Evolutionary conservation across 352 stramenopile species (phyloP), one percentile per base, ranked within the genome.

Genomic region (Phytophthora syringae): DNA sequence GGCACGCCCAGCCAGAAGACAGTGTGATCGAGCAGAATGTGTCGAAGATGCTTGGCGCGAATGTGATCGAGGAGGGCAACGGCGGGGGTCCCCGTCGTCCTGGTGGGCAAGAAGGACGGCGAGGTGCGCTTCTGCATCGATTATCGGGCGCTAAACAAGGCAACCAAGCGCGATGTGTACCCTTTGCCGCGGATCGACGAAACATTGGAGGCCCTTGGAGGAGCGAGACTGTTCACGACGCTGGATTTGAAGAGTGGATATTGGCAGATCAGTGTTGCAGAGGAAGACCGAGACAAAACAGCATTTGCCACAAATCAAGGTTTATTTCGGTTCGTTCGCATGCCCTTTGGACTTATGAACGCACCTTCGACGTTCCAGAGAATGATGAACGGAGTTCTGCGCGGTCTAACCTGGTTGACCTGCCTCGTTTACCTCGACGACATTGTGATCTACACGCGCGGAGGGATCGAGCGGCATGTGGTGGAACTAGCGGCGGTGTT

Each of bases 341-440:
- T 73, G 58, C 53, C n/a, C 3, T 65, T 73, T 37, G 52, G 65
- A 11, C 32, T 70, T 1, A 62, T 37, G 22, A 75, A 70, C 18
- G 67, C 67, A 0, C 56, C 68, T 0, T 43, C 28, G 1, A 76
- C 64, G 1, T 76, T 76, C 36, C 63, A 76, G 15, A 30, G 59
- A 0, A 47, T 76, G 18, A 76, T 76, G 68, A 57, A 76, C 18
- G 49, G 36, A 16, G 52, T 64, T 2, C 53, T 76, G 13, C 53
- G 62, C 1, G 55, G 58, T 5, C 13, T 75, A 5, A 53, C 55
- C n/a, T 72, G 54, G 58, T 24, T 43, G 2, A 68, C 52, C 15
- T 72, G 58, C 24, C 13, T 76, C 2, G 68, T 76, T 0, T 76
- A 69, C 13, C 16, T 76, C 0, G 62, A 76, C n/a, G 67, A 76